phyloP scores from a whole-genome alignment of 2,329 filamentous ascomycete genomes.

The Cladorrhinum sp. region DNA sequence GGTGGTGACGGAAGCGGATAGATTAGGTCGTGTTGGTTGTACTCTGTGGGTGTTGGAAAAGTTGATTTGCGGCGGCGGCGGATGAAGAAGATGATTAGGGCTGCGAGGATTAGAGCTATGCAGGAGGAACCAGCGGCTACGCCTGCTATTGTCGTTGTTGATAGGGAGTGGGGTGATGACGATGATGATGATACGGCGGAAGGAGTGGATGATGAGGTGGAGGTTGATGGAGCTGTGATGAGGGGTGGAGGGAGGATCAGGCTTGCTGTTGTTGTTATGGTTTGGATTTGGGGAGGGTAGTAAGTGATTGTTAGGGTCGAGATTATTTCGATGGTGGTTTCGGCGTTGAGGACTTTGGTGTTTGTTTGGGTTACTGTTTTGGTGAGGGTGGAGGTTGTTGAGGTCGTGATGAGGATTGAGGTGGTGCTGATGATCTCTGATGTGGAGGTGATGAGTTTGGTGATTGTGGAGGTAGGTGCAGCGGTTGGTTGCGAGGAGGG shows the following conservation, averaged over 20 bases:
- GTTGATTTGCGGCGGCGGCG: constrained; percentile 16
- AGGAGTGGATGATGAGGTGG: constrained; percentile 1
- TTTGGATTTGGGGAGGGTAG: constrained; percentile 13
- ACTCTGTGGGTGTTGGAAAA: neutral
- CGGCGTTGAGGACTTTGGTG: constrained; percentile 25
- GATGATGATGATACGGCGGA: constrained; percentile 3
- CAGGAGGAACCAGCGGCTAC: constrained; percentile 19
- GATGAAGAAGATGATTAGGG: constrained; percentile 21
- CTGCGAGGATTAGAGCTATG: constrained; percentile 18
- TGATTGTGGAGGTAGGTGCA: constrained; percentile 11
- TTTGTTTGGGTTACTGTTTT: constrained; percentile 22
- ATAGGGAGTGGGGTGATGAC: constrained; percentile 5
- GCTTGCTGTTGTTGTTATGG: constrained; percentile 22
- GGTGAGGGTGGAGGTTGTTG: constrained; percentile 21
- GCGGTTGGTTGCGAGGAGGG: neutral
- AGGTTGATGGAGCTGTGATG: constrained; percentile 3
- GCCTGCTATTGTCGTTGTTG: constrained; percentile 22
- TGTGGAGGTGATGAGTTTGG: constrained; percentile 17
- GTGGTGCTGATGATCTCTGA: constrained; percentile 14
- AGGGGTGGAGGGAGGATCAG: constrained; percentile 9
- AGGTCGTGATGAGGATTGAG: constrained; percentile 14
- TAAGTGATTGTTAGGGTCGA: constrained; percentile 25
- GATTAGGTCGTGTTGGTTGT: neutral
- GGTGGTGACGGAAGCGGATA: neutral
- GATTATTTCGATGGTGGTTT: constrained; percentile 23